Conservation (phyloP, 139 green algal species). For the Volvox reticuliferus region DNA sequence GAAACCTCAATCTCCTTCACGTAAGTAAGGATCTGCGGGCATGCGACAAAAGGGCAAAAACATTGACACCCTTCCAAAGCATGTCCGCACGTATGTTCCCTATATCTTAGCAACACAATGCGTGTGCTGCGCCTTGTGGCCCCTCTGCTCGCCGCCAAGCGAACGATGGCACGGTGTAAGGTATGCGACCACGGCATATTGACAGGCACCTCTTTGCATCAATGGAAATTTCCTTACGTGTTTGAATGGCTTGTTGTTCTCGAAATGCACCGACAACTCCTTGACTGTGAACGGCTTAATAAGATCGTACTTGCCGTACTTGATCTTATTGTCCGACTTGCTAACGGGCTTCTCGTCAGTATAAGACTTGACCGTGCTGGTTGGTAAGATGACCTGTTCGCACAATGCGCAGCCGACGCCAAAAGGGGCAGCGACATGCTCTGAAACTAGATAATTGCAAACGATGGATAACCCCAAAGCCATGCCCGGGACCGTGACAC, state of each 20-base stretch:
- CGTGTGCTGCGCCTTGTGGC: too few species aligned
- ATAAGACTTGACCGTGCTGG: constrained; percentile 59
- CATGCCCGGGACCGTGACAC: too few species aligned
- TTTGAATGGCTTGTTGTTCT: constrained; percentile 85
- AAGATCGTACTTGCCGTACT: constrained; percentile 60
- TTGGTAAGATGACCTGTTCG: constrained; percentile 62
- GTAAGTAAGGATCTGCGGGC: constrained; percentile 56
- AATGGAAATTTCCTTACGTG: constrained; percentile 56
- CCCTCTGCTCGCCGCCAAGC: too few species aligned
- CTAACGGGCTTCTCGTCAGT: constrained; percentile 57
- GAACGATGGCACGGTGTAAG: too few species aligned
- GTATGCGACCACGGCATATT: too few species aligned
- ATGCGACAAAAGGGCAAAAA: background rate
- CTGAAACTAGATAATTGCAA: too few species aligned
- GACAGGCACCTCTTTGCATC: too few species aligned
- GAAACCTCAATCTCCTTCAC: constrained; percentile 92
- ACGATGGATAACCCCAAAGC: too few species aligned
- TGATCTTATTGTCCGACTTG: constrained; percentile 63
- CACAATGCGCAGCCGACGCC: background rate
- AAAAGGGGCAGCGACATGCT: too few species aligned
- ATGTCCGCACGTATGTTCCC: too few species aligned
- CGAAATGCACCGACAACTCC: constrained; percentile 81
- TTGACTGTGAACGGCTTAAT: constrained; percentile 63
- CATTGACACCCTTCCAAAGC: too few species aligned
- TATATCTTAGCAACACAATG: too few species aligned